Evolutionary conservation across 768 basidiomycete species (phyloP), one percentile per base, ranked within the genome.

Genomic region (Boletellus sp.): DNA sequence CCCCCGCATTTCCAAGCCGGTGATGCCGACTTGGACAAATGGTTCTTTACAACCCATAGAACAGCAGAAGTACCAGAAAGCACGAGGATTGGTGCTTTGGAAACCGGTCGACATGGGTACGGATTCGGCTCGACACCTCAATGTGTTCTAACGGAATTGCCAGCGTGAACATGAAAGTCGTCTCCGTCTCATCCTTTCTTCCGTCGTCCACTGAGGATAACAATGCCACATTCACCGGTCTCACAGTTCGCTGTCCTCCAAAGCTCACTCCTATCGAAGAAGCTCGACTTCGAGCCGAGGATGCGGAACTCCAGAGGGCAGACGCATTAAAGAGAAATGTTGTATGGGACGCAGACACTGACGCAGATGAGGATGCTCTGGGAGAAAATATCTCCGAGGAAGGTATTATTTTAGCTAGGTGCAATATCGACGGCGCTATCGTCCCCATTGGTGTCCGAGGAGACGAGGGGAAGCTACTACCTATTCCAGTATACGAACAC

Each of bases 21-120:
- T 1, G 88, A 93, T 59, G 69, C 71, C 6, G 74, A 83, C n/a
- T 79, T 78, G 53, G 83, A 90, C 62, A 86, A 74, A 50, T 90
- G 86, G 81, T 87, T 80, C 60, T 87, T 93, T 62, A 83, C 85
- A 60, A 93, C 90, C 0, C 91, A 90, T 60, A 76, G 77, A 56
- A 60, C 78, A 23, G 75, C 78, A 28, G 90, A 93, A 69, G 70
- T 78, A 6, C 91, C 91, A 2, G 89, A 92, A 57, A 80, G 78
- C 51, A 84, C 78, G 64, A 81, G 72, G 49, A 69, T 90, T 22
- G 90, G 90, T 4, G 75, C 74, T 44, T 62, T 91, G 3, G 70
- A 84, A 36, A 84, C 89, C 2, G 84, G 86, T 11, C 80, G 85
- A 70, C 90, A 92, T 59, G 78, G 78, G 87, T 89, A 60, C 7